These are phyloP conservation scores for Neofusicoccum cordaticola DNA, from an alignment of 2,329 filamentous ascomycete genomes.

Conservation along the genomic window DNA sequence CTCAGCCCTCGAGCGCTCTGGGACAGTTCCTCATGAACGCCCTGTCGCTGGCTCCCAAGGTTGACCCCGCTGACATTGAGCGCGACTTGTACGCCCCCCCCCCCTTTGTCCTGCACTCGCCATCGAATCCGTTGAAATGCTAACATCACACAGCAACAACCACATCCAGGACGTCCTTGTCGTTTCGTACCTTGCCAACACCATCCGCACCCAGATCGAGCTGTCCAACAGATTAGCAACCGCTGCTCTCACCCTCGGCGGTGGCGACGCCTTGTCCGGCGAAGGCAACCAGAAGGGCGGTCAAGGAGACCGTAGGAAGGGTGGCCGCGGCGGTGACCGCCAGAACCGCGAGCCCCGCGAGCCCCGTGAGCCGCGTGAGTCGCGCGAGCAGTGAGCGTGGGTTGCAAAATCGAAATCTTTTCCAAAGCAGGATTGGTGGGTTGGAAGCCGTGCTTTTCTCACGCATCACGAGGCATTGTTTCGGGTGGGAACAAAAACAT, in stretches of 20 bases:
- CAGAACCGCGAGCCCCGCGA: slow-evolving; percentile 18
- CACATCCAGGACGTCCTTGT: slow-evolving; percentile 99
- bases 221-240: slow-evolving; percentile 90
- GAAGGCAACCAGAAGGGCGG: slow-evolving; percentile 34
- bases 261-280: slow-evolving; percentile 36
- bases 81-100: slow-evolving; percentile 72
- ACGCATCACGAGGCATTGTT: slow-evolving; percentile 14
- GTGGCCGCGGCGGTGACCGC: slow-evolving; percentile 25
- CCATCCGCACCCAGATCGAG: slow-evolving; percentile 97
- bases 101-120: background rate
- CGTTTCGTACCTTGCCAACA: slow-evolving; percentile 97
- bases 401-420: background rate
- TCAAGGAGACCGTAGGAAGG: slow-evolving; percentile 29
- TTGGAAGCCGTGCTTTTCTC: slow-evolving; percentile 1
- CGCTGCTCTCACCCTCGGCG: slow-evolving; percentile 50
- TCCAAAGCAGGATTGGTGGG: background rate
- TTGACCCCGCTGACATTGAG: slow-evolving; percentile 86
- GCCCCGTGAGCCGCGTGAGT: no score
- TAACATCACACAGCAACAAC: slow-evolving; percentile 68
- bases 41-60: slow-evolving; percentile 89
- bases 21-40: slow-evolving; percentile 95
- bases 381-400: slow-evolving; percentile 17
- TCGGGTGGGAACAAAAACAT: slow-evolving; percentile 1
- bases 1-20: slow-evolving; percentile 82
- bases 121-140: slow-evolving; percentile 22